phyloP scores from a whole-genome alignment of 1,284 basidiomycete species.

The Cystobasidium slooffiae region DNA sequence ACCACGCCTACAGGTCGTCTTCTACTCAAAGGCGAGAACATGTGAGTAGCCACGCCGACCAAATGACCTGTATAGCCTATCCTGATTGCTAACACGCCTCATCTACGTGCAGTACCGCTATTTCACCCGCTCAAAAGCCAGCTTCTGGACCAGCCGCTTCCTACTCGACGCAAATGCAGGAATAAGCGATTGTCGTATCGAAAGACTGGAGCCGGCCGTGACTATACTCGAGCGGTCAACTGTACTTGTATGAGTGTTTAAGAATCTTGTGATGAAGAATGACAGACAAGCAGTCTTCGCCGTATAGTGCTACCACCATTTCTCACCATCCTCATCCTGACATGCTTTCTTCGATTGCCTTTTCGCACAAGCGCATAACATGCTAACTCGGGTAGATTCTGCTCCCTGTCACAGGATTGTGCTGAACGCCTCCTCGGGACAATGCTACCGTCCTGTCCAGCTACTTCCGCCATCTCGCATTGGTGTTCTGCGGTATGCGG shows the following conservation, averaged over 20 bases:
- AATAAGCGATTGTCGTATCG: neutral
- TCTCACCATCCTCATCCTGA: neutral
- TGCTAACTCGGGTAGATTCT: no score
- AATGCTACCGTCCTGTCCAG: no score
- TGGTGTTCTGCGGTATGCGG: no score
- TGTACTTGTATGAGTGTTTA: constrained; percentile 22
- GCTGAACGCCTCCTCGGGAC: no score
- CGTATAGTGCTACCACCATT: neutral
- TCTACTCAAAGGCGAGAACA: constrained; percentile 93
- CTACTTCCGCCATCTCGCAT: no score
- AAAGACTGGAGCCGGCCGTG: no score
- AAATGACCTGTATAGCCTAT: neutral
- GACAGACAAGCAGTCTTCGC: neutral
- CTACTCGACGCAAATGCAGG: constrained; percentile 36
- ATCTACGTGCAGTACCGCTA: constrained; percentile 21
- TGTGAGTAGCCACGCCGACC: constrained; percentile 55
- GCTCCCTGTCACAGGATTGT: no score
- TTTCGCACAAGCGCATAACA: neutral
- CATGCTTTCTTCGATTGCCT: neutral
- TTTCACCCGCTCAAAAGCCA: constrained; percentile 41
- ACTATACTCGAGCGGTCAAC: neutral
- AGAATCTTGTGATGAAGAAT: constrained; percentile 8
- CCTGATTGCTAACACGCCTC: no score
- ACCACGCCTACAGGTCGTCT: constrained; percentile 70
- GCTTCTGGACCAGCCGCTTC: constrained; percentile 7